A percentile compares a stretch with the other conserved stretches of the same genome.
Conservation (phyloP, 31 red algal species). For the Bonnemaisonia californica region DNA sequence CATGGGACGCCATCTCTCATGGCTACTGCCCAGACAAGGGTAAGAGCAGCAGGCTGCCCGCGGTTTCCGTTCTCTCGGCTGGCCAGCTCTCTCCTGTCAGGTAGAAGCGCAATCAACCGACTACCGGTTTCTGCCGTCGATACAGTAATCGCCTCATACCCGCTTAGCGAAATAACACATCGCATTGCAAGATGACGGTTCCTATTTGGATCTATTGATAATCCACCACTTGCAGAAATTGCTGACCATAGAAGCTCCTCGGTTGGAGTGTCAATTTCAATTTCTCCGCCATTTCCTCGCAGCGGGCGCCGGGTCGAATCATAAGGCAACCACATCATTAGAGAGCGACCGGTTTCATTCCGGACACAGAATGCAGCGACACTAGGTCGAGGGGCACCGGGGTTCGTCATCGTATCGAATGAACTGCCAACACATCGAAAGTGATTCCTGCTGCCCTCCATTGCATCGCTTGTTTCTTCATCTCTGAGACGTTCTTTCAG, state of each 20-base stretch:
- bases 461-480: slow-evolving; percentile 3
- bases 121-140: slow-evolving; percentile 82
- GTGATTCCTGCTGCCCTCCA: background rate
- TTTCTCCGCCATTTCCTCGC: slow-evolving; percentile 74
- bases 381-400: slow-evolving; percentile 69
- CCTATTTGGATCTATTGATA: slow-evolving; percentile 53
- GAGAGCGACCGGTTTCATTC: slow-evolving; percentile 81
- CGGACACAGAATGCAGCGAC: slow-evolving; percentile 91
- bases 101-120: slow-evolving; percentile 48
- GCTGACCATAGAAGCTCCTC: slow-evolving; percentile 84
- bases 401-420: slow-evolving; percentile 4
- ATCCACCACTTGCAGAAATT: slow-evolving; percentile 31
- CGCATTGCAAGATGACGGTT: slow-evolving; percentile 71
- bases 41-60: slow-evolving; percentile 15
- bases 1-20: slow-evolving; percentile 92
- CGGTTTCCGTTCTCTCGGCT: background rate
- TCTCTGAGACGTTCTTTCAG: slow-evolving; percentile 43
- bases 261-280: slow-evolving; percentile 82
- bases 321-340: slow-evolving; percentile 81
- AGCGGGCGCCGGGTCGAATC: slow-evolving; percentile 72
- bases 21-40: slow-evolving; percentile 81
- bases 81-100: slow-evolving; percentile 49
- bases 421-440: background rate
- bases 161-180: slow-evolving; percentile 73
- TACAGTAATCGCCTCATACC: slow-evolving; percentile 69